Evolutionary conservation across 1,284 basidiomycete genomes (phyloP).

Genomic region (Hypsizygus ulmarius): DNA sequence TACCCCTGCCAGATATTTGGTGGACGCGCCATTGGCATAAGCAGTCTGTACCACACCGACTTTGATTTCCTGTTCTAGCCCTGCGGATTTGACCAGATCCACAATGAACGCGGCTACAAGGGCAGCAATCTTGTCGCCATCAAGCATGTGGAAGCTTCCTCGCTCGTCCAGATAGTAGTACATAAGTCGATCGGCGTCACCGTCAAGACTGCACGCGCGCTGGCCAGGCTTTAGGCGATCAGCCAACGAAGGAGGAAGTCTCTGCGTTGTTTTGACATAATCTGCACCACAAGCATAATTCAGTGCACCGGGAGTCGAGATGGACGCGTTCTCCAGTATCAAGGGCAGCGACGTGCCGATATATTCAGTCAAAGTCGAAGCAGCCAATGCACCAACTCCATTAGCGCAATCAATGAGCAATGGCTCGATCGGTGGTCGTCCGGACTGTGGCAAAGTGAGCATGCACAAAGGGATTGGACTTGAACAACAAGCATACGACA

Average conservation of each 20-base stretch:
- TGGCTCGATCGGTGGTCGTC: conserved; percentile 56
- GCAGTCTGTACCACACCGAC: conserved; percentile 98
- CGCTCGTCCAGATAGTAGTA: conserved; percentile 88
- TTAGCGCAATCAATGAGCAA: conserved; percentile 96
- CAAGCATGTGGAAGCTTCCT: conserved; percentile 85
- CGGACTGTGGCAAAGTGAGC: conserved; percentile 41
- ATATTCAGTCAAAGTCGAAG: conserved; percentile 54
- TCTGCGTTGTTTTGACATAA: conserved; percentile 94
- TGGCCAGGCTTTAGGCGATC: conserved; percentile 64
- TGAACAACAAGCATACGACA: conserved; percentile 55
- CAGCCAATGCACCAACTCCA: conserved; percentile 86
- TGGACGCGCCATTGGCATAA: conserved; percentile 97
- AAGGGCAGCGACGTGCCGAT: conserved; percentile 57
- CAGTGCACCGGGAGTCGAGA: conserved; percentile 68
- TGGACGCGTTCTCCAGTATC: conserved; percentile 67
- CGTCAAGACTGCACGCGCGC: conserved; percentile 91
- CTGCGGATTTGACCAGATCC: conserved; percentile 83
- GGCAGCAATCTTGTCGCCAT: conserved; percentile 98
- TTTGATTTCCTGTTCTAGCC: conserved; percentile 69
- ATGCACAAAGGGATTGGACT: conserved; percentile 6
- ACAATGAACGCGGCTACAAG: conserved; percentile 93
- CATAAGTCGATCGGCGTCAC: conserved; percentile 96
- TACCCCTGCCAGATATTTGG: conserved; percentile 86
- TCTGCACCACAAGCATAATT: conserved; percentile 94
- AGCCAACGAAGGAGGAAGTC: conserved; percentile 71